These are phyloP conservation scores for Aspergillus steynii DNA, from an alignment of 495 filamentous ascomycete genomes.

Conservation along the genomic window DNA sequence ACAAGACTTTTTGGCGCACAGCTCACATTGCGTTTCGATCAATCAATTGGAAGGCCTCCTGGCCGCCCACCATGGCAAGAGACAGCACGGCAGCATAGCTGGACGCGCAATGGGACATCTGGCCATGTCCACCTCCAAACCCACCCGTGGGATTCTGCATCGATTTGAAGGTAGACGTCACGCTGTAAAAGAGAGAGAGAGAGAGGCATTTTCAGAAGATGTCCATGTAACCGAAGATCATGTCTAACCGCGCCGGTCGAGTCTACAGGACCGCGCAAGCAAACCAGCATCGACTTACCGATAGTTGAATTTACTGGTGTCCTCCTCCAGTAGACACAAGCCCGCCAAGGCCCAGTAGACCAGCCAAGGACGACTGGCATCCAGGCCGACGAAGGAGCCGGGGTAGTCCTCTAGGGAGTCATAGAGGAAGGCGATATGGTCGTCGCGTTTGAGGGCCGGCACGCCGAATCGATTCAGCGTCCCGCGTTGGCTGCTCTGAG, in stretches of 20 bases:
- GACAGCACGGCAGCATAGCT: conserved; percentile 81
- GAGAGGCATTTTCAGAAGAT: conserved; percentile 13
- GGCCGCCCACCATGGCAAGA: conserved; percentile 72
- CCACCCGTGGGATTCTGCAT: conserved; percentile 84
- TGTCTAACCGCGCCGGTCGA: conserved; percentile 3
- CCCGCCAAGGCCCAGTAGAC: conserved; percentile 86
- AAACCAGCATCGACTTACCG: conserved; percentile 43
- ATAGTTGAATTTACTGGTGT: conserved; percentile 67
- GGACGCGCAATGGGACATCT: conserved; percentile 82
- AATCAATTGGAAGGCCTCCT: conserved; percentile 70
- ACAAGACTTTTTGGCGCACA: conserved; percentile 10
- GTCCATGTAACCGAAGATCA: conserved; percentile 1
- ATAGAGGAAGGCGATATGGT: conserved; percentile 77
- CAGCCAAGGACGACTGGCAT: conserved; percentile 89
- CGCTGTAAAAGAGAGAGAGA: conserved; percentile 34
- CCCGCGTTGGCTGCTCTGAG: conserved; percentile 38
- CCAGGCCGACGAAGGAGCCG: conserved; percentile 61
- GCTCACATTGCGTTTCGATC: conserved; percentile 75
- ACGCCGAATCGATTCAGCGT: conserved; percentile 69
- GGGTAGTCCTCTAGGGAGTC: conserved; percentile 66
- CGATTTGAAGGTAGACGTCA: conserved; percentile 68
- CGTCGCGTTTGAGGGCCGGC: conserved; percentile 65
- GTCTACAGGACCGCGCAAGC: neutral
- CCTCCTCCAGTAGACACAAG: conserved; percentile 71
- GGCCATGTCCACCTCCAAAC: conserved; percentile 92